phyloP scores from a whole-genome alignment of 164 flowering plant genomes.

The Magnolia changhungtana region DNA sequence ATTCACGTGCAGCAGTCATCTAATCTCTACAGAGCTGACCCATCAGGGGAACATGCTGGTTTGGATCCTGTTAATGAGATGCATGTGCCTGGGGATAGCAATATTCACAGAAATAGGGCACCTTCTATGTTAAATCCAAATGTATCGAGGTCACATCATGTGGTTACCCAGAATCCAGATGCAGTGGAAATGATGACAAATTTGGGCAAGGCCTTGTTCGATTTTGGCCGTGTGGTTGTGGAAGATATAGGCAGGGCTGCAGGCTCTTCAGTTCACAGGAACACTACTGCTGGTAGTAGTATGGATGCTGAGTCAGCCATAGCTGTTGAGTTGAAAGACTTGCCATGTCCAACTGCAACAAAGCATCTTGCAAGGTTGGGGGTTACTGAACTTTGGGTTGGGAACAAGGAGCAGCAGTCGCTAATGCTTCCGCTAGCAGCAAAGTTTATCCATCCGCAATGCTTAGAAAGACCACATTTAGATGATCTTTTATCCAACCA shows the following conservation, averaged over 20 bases:
- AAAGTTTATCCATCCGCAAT: slow-evolving; percentile 67
- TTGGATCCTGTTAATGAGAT: slow-evolving; percentile 15
- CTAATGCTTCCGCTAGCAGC: slow-evolving; percentile 66
- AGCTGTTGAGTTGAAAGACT: slow-evolving; percentile 67
- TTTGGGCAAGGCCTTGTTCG: slow-evolving; percentile 81
- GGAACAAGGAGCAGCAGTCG: slow-evolving; percentile 65
- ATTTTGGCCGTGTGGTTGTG: slow-evolving; percentile 88
- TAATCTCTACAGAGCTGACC: slow-evolving; percentile 18
- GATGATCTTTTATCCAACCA: slow-evolving; percentile 47
- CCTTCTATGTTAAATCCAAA: slow-evolving; percentile 29
- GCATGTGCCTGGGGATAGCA: slow-evolving; percentile 15
- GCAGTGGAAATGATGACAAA: slow-evolving; percentile 84
- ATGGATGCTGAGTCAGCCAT: slow-evolving; percentile 34
- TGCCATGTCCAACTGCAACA: slow-evolving; percentile 85
- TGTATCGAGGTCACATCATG: slow-evolving; percentile 28
- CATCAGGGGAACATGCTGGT: slow-evolving; percentile 19
- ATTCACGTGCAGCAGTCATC: slow-evolving; percentile 42
- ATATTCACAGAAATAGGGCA: slow-evolving; percentile 6
- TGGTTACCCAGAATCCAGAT: slow-evolving; percentile 33
- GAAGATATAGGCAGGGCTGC: slow-evolving; percentile 89
- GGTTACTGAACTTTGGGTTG: slow-evolving; percentile 73
- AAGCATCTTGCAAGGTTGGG: slow-evolving; percentile 62
- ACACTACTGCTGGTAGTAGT: slow-evolving; percentile 17
- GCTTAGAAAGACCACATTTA: slow-evolving; percentile 58
- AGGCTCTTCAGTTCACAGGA: slow-evolving; percentile 41